Percentiles rank a stretch among this genome's conserved stretches.
Evolutionary conservation across 139 green algal genomes (phyloP).

Genomic region (Micromonas commoda): DNA sequence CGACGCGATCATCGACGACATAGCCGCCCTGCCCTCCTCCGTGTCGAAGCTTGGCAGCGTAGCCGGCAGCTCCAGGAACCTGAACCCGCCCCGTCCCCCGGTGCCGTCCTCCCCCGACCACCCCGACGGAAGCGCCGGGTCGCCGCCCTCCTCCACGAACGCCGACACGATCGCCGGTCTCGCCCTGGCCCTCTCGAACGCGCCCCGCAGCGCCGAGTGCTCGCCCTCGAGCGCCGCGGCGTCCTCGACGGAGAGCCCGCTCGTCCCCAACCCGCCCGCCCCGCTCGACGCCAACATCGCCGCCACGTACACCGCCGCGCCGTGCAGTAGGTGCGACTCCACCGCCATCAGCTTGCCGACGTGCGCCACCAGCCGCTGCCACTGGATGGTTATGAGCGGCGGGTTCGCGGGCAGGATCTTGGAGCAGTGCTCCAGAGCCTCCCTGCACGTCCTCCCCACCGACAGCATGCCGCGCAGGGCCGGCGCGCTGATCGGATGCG

Average conservation of each 20-base stretch:
- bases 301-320: conserved; percentile 16
- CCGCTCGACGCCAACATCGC: background rate
- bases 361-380: background rate
- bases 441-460: background rate
- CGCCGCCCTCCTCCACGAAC: background rate
- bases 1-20: background rate
- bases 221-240: background rate
- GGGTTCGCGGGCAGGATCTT: background rate
- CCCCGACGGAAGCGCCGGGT: background rate
- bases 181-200: background rate
- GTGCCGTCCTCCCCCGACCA: background rate
- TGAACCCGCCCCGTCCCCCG: background rate
- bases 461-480: background rate
- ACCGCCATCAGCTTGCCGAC: background rate
- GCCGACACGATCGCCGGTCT: background rate
- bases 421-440: background rate
- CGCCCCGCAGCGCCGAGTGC: background rate
- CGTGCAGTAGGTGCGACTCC: background rate
- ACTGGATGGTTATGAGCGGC: background rate
- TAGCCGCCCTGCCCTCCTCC: background rate
- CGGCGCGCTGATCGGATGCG: background rate
- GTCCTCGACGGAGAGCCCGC: background rate
- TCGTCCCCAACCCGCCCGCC: background rate
- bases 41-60: background rate
- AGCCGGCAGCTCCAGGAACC: background rate